Evolutionary conservation across 73 alveolate genomes (phyloP).

Genomic region (Paramecium pentaurelia): DNA sequence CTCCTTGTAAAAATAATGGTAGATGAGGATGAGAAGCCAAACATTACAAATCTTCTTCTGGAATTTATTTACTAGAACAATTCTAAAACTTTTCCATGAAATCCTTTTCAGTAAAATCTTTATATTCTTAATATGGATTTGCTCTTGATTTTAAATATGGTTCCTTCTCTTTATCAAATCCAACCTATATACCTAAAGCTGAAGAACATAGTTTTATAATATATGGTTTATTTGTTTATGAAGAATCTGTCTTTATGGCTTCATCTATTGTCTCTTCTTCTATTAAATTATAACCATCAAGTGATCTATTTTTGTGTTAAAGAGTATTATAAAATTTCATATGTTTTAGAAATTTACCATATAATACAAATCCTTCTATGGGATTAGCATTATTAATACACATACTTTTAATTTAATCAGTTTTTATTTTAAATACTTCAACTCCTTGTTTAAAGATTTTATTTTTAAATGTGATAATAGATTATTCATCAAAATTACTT

Average conservation of each 20-base stretch:
- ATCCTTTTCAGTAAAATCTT: conserved; percentile 13
- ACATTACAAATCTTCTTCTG: background rate
- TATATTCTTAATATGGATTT: background rate
- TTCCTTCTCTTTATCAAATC: background rate
- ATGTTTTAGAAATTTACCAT: background rate
- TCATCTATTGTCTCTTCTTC: conserved; percentile 29
- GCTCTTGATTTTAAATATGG: background rate
- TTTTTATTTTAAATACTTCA: conserved; percentile 29
- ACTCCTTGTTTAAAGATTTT: conserved; percentile 11
- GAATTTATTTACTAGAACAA: background rate
- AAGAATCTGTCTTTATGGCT: background rate
- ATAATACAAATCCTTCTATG: conserved; percentile 4
- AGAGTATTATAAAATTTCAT: background rate
- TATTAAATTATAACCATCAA: conserved; percentile 14
- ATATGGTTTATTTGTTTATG: background rate
- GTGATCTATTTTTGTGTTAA: background rate
- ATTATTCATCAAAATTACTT: background rate
- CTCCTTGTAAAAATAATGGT: conserved; percentile 20
- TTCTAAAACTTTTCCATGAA: background rate
- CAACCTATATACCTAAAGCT: background rate
- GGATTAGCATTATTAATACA: conserved; percentile 33
- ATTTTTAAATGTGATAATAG: background rate
- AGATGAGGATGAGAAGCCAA: conserved; percentile 15
- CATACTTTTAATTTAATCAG: background rate
- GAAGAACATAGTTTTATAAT: background rate